A percentile compares a stretch with the other conserved stretches of the same genome.
These are phyloP conservation scores for Eleusine indica DNA, from an alignment of 176 grass and related monocot species.

Conservation along the genomic window DNA sequence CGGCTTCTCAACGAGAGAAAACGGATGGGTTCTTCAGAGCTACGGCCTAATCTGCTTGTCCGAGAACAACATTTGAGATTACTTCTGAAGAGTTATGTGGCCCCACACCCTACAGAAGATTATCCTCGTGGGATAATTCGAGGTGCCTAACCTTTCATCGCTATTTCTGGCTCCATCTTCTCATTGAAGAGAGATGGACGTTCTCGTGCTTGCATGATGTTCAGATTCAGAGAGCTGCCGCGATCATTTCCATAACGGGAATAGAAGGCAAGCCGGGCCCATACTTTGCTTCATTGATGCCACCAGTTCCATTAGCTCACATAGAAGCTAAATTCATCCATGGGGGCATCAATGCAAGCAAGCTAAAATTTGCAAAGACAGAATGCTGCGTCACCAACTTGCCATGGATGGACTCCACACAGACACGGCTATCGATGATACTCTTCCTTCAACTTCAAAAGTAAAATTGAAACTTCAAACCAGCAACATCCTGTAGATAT, in stretches of 20 bases:
- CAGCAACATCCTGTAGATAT: not conserved
- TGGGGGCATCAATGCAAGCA: not conserved
- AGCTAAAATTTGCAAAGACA: slow-evolving; percentile 19
- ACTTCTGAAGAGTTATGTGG: not conserved
- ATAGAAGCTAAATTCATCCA: not conserved
- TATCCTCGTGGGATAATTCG: slow-evolving; percentile 50
- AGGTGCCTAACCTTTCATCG: slow-evolving; percentile 43
- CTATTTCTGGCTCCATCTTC: slow-evolving; percentile 7
- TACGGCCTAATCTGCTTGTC: slow-evolving; percentile 40
- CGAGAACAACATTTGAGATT: slow-evolving; percentile 28
- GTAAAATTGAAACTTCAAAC: not conserved
- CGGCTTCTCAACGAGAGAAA: slow-evolving; percentile 18
- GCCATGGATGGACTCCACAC: not conserved
- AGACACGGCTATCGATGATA: not conserved
- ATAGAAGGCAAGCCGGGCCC: not conserved
- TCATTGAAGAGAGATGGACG: slow-evolving; percentile 5
- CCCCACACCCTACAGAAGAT: not conserved
- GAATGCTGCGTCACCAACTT: slow-evolving; percentile 1
- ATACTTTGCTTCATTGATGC: not conserved
- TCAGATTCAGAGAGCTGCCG: slow-evolving; percentile 33
- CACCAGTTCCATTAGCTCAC: not conserved
- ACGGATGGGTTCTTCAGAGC: slow-evolving; percentile 16
- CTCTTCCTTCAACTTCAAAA: not conserved
- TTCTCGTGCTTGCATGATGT: slow-evolving; percentile 29
- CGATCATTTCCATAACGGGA: slow-evolving; percentile 29